A percentile compares a stretch with the other conserved stretches of the same genome.
phyloP scores from a whole-genome alignment of 2,329 filamentous ascomycete species.

The Lachnellula hyalina region DNA sequence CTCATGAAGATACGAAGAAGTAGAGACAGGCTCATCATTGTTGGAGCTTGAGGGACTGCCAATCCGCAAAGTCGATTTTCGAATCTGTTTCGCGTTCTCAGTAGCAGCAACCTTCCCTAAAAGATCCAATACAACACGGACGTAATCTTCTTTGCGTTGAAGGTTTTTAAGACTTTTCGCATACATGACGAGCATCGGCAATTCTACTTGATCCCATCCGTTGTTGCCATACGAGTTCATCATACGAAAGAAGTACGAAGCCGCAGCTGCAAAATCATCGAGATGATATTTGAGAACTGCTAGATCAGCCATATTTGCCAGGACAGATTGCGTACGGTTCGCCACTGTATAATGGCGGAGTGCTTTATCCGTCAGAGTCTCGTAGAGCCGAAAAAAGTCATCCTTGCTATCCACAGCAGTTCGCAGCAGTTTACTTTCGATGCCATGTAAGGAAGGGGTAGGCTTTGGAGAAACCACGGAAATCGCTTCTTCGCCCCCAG shows the following conservation, averaged over 20 bases:
- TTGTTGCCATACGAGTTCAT: conserved; percentile 73
- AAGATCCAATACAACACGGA: conserved; percentile 68
- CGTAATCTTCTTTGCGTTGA: conserved; percentile 71
- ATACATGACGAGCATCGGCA: conserved; percentile 82
- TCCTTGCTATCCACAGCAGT: conserved; percentile 56
- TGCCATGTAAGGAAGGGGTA: conserved; percentile 36
- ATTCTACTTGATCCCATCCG: conserved; percentile 74
- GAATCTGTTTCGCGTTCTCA: conserved; percentile 44
- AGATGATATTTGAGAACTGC: conserved; percentile 77
- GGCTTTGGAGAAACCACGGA: not conserved
- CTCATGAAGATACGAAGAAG: conserved; percentile 28
- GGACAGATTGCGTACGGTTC: conserved; percentile 69
- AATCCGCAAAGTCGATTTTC: conserved; percentile 28
- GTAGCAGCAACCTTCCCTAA: conserved; percentile 60
- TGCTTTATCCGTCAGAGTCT: conserved; percentile 77
- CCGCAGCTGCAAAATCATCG: conserved; percentile 67
- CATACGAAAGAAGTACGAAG: conserved; percentile 71
- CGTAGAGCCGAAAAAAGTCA: conserved; percentile 62
- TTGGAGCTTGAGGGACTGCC: conserved; percentile 7
- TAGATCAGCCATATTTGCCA: conserved; percentile 76
- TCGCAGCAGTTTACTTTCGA: conserved; percentile 52
- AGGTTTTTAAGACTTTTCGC: conserved; percentile 75
- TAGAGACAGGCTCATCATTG: conserved; percentile 15
- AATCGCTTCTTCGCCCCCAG: not conserved
- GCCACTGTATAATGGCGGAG: conserved; percentile 79